These are phyloP conservation scores for Populus tomentosa DNA, from an alignment of 441 rosid genomes.

Conservation along the genomic window DNA sequence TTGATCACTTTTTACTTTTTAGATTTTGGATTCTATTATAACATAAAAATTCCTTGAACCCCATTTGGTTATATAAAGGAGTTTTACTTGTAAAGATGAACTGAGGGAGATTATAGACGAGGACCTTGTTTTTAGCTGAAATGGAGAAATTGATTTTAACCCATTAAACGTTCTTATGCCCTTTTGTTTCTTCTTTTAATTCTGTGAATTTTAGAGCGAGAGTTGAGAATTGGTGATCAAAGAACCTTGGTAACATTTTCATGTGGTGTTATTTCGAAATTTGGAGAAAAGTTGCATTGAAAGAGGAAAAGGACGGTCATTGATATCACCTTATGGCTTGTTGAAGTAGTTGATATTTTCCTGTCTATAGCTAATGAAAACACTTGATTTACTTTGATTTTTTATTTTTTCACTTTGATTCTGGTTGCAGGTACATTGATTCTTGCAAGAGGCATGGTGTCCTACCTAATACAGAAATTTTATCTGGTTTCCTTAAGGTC, in stretches of 20 bases:
- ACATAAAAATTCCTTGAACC: background rate
- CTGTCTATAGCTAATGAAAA: too few relatives aligned
- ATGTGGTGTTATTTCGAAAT: background rate
- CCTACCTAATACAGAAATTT: constrained; percentile 48
- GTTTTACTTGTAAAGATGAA: background rate
- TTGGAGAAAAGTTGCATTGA: background rate
- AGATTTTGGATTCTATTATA: background rate
- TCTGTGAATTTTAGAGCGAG: background rate
- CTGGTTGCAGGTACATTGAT: constrained; percentile 50
- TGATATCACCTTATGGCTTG: too few relatives aligned
- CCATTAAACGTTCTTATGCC: background rate
- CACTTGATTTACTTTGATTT: background rate
- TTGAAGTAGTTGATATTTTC: too few relatives aligned
- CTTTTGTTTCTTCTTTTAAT: background rate
- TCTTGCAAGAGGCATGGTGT: constrained; percentile 57
- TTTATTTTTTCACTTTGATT: background rate
- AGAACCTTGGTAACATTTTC: background rate
- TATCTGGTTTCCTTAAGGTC: constrained; percentile 66
- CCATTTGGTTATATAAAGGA: background rate
- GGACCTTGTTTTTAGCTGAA: background rate
- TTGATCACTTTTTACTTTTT: background rate
- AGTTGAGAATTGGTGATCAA: background rate
- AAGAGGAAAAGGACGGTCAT: background rate
- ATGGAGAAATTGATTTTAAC: background rate
- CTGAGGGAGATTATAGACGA: background rate